These are phyloP conservation scores for Exutisphaerella laricina DNA, from an alignment of 2,329 filamentous ascomycete species.

Conservation along the genomic window DNA sequence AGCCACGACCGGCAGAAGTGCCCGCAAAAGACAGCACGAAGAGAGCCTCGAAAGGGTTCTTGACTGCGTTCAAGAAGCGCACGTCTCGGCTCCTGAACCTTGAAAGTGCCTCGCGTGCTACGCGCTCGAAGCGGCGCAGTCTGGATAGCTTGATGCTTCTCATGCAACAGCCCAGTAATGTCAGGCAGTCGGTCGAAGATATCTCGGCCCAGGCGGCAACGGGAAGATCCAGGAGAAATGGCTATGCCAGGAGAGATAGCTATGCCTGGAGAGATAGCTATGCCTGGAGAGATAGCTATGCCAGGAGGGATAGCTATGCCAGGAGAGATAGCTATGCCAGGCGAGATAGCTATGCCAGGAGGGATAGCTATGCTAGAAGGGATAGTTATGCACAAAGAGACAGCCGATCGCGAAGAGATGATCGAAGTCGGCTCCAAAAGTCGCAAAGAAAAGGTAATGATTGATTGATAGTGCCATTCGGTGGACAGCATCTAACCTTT, in stretches of 20 bases:
- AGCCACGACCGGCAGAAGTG: not conserved
- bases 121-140: not conserved
- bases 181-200: slow-evolving; percentile 1
- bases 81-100: not conserved
- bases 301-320: not conserved
- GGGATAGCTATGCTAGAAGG: not conserved
- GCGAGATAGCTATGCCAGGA: not conserved
- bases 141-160: not conserved
- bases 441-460: not conserved
- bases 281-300: not conserved
- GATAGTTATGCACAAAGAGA: too few relatives aligned
- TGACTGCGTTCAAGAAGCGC: not conserved
- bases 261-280: not conserved
- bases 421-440: not conserved
- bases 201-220: not conserved
- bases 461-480: not conserved
- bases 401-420: not conserved
- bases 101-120: not conserved
- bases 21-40: not conserved
- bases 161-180: not conserved
- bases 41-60: not conserved
- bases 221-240: not conserved
- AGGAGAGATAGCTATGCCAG: not conserved
- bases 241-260: not conserved
- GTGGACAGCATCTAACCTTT: not conserved